phyloP scores from a whole-genome alignment of 2,329 filamentous ascomycete species.

The Lanzia echinophila region DNA sequence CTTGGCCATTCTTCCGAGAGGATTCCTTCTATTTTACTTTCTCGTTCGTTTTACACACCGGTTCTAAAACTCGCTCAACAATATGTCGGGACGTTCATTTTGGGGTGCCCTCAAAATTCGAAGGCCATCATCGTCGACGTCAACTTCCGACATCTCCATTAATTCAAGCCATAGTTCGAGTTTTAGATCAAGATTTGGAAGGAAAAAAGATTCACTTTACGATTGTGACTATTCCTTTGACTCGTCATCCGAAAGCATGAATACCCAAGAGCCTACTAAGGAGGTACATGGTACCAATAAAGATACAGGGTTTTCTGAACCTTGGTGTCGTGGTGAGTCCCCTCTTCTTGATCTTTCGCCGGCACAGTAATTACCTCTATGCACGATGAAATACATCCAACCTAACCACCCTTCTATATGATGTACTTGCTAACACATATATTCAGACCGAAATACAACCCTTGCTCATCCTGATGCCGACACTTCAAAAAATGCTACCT shows the following conservation, averaged over 20 bases:
- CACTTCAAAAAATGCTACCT: constrained; percentile 48
- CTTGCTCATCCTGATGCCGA: constrained; percentile 57
- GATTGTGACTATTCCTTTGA: constrained; percentile 3
- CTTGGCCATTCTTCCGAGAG: too few species aligned
- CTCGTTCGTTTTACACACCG: too few species aligned
- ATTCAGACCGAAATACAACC: constrained; percentile 48
- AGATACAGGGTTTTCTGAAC: constrained; percentile 33
- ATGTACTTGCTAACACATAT: background rate
- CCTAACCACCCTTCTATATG: background rate
- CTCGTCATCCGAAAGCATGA: constrained; percentile 11
- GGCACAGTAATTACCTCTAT: too few species aligned
- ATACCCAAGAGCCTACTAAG: constrained; percentile 17
- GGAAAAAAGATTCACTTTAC: background rate
- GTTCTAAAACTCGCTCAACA: too few species aligned
- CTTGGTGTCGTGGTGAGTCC: constrained; percentile 24
- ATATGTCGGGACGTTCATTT: constrained; percentile 25
- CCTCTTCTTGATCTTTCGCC: background rate
- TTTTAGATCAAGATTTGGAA: background rate
- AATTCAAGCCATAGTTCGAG: constrained; percentile 4
- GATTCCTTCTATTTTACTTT: too few species aligned
- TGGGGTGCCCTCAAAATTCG: constrained; percentile 7
- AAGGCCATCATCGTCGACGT: constrained; percentile 6
- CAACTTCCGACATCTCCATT: background rate
- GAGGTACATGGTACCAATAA: constrained; percentile 13
- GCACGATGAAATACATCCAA: background rate